These are phyloP conservation scores for Hansenula lynferdii DNA, from an alignment of 1,139 yeast species.

Conservation along the genomic window DNA sequence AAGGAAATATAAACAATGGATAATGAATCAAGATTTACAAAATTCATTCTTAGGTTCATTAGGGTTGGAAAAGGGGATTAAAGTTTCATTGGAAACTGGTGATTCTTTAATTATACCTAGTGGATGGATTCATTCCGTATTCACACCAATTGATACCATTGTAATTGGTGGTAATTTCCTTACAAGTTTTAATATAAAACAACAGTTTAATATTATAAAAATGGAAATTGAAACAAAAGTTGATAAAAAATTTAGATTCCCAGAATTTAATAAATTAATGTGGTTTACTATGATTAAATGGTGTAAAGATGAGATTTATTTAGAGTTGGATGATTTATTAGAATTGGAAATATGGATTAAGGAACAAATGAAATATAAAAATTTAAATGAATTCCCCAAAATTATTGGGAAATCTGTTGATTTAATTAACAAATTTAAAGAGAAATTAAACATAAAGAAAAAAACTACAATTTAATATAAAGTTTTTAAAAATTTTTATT, in stretches of 20 bases:
- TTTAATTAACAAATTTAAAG: not conserved
- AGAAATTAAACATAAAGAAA: too few species aligned
- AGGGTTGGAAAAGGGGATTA: slow-evolving; percentile 43
- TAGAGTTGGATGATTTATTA: slow-evolving; percentile 6
- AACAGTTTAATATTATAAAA: slow-evolving; percentile 55
- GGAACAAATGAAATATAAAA: not conserved
- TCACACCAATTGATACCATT: slow-evolving; percentile 74
- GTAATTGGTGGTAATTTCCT: slow-evolving; percentile 88
- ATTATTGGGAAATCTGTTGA: too few species aligned
- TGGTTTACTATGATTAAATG: slow-evolving; percentile 39
- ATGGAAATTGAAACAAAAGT: slow-evolving; percentile 70
- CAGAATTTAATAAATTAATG: slow-evolving; percentile 64
- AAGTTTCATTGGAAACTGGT: slow-evolving; percentile 60
- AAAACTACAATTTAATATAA: too few species aligned
- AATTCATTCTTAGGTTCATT: slow-evolving; percentile 63
- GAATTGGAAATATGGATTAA: not conserved
- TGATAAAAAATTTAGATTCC: slow-evolving; percentile 73
- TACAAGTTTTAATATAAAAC: slow-evolving; percentile 55
- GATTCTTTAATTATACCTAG: slow-evolving; percentile 83
- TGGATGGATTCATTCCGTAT: slow-evolving; percentile 93
- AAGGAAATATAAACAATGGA: slow-evolving; percentile 65
- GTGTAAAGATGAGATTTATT: slow-evolving; percentile 3
- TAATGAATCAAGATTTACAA: slow-evolving; percentile 58
- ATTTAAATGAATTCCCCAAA: slow-evolving; percentile 3
- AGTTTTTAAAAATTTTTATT: not conserved